Evolutionary conservation across 192 early-diverging fungal genomes (phyloP), one percentile per base, ranked within the genome.

Genomic region (Backusella parvicylindrica): DNA sequence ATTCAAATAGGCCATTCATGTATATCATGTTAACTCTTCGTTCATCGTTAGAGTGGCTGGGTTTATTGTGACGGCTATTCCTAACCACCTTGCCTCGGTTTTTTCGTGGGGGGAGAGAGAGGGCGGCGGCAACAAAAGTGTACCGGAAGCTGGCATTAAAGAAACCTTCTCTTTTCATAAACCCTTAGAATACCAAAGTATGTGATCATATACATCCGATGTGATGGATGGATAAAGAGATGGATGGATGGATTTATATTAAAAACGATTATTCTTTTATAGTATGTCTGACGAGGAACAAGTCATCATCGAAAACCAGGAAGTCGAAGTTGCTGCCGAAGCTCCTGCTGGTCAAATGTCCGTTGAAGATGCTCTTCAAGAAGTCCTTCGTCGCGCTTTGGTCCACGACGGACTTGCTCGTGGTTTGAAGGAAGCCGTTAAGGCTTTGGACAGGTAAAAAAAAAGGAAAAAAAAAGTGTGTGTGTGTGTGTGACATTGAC

Each of bases 361-460:
- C 75, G 90, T 98, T 74, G 95, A 97, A 89, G 96, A 98, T 85
- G 96, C 98, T 73, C 94, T 99, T 81, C 94, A 97, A 88, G 92
- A 97, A 79, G 98, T 99, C 64, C 90, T 99, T 80, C 95, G 95
- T 90, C 93, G 93, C 85, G 91, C 98, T 72, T 90, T 99, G 71
- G 89, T 95, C 81, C 91, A 95, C 92, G 96, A 97, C 84, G 96
- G 96, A 73, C 94, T 99, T 83, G 95, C 94, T 74, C 96, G 98
- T 82, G 98, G 98, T 88, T 89, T 97, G 86, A 89, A 96, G 83
- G 94, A 99, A 90, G 92, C 91, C 84, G 95, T 93, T 83, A 97
- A 97, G 92, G 96, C 96, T 79, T 89, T 99, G 73, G 98, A 99
- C 91, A 91, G 90, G 92, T 91, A 83, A 68, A 3, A 32, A n/a